Evolutionary conservation across 306 rosid genomes (phyloP), one percentile per base, ranked within the genome.

Genomic region (Comarum palustre): DNA sequence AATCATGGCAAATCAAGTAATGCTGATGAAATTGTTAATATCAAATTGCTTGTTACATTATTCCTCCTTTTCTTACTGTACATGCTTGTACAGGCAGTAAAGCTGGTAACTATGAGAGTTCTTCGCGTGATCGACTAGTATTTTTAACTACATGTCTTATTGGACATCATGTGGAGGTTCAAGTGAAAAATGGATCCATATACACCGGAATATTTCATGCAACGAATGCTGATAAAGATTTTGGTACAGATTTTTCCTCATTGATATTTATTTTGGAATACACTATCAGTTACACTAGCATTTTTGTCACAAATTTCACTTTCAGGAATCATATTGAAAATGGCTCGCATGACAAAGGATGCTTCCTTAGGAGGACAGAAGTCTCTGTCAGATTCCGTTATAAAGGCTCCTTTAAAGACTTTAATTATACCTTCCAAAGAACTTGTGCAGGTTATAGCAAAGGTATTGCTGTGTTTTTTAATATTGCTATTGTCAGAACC

Each of bases 121-220:
- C 89, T 72, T 87, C 96, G 7, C 86, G 68, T 55, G 99, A 94
- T 75, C 91, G 95, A 75, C 71, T 94, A 64, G 90, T 89, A 25
- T 86, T 84, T 84, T 59, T 91, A 75, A 81, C 88, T 41, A 71
- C 96, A 50, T 87, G 91, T 81, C 84, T 88, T 75, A 78, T 94
- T 86, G 98, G 98, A 75, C 91, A 91, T n/a, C 92, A 89, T 25
- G 98, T 94, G 77, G 95, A 94, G 66, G 98, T 86, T 76, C 98
- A 88, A 86, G 90, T 91, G 82, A 89, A 89, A 84, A 87, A 85
- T 83, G 98, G 98, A 80, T 87, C 91, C 77, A 72, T 85, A 66
- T 94, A 89, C 87, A 84, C 92, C 75, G 98, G 98, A 82, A 85
- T 94, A 81, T 94, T 91, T 84, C 95, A 94, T 83, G 88, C 94